phyloP scores from a whole-genome alignment of 495 filamentous ascomycete genomes.

The Lasiosphaeria miniovina region DNA sequence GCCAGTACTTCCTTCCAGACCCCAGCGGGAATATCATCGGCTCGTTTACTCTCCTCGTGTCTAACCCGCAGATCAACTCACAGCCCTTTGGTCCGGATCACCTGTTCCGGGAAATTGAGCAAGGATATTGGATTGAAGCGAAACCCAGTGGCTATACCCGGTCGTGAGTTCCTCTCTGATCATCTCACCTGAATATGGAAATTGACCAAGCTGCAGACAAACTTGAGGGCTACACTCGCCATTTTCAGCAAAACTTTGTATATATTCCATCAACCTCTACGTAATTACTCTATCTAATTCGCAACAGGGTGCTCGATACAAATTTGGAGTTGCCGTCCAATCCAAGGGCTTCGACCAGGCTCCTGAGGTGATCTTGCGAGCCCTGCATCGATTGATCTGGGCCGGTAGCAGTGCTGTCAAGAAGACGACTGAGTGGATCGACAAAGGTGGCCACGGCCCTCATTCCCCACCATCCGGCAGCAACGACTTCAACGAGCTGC shows the following conservation, averaged over 20 bases:
- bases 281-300: conserved; percentile 11
- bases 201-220: conserved; percentile 23
- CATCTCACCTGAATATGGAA: too few species aligned
- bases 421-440: conserved; percentile 21
- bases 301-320: conserved; percentile 75
- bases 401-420: conserved; percentile 50
- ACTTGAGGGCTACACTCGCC: conserved; percentile 54
- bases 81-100: conserved; percentile 57
- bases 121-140: conserved; percentile 58
- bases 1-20: conserved; percentile 38
- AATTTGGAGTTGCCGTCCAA: conserved; percentile 68
- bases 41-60: conserved; percentile 59
- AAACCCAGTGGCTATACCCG: conserved; percentile 38
- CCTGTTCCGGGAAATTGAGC: conserved; percentile 62
- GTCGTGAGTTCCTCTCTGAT: conserved; percentile 17
- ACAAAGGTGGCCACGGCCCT: not conserved
- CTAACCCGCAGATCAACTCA: conserved; percentile 50
- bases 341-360: conserved; percentile 63
- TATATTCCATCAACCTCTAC: conserved; percentile 23
- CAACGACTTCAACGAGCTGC: conserved; percentile 67
- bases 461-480: conserved; percentile 20
- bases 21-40: conserved; percentile 38
- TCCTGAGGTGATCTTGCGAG: conserved; percentile 51
- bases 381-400: conserved; percentile 64
- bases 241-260: conserved; percentile 74